These are phyloP conservation scores for Hexamita inflata DNA, from an alignment of 208 protist species.

Conservation along the genomic window DNA sequence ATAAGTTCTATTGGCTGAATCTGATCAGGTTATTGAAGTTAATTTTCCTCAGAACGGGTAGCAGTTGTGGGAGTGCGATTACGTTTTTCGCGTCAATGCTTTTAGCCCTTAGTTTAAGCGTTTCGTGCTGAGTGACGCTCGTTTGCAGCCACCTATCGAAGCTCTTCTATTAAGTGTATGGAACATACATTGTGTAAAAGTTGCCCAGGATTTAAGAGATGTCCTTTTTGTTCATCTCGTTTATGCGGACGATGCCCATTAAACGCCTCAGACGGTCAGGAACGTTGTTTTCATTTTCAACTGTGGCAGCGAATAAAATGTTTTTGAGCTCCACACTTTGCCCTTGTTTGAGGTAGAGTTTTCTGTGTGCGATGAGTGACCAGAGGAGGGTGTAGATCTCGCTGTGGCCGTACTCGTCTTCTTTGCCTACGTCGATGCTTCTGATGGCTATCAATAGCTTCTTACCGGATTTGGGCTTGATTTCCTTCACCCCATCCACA, in stretches of 20 bases:
- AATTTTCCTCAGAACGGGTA: no score
- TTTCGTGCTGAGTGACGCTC: no score
- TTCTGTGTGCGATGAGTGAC: slow-evolving; percentile 6
- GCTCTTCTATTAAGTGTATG: no score
- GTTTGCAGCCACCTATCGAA: no score
- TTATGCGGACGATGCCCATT: slow-evolving; percentile 24
- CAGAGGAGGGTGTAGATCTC: slow-evolving; percentile 17
- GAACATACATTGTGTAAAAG: no score
- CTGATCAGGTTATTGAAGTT: no score
- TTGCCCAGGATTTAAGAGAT: no score
- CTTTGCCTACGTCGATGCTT: background rate
- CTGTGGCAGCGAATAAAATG: background rate
- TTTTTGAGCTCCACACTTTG: background rate
- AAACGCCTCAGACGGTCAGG: background rate
- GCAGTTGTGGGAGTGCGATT: no score
- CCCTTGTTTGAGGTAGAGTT: background rate
- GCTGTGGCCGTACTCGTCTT: slow-evolving; percentile 7
- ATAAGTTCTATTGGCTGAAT: no score
- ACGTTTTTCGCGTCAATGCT: no score
- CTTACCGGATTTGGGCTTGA: background rate
- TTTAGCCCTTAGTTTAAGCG: no score
- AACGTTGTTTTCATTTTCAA: background rate
- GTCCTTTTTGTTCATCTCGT: no score
- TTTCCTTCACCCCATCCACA: background rate
- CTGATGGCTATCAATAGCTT: background rate